Evolutionary conservation across 345 rosid genomes (phyloP), one percentile per base, ranked within the genome.

Genomic region (Citrus unshiu): DNA sequence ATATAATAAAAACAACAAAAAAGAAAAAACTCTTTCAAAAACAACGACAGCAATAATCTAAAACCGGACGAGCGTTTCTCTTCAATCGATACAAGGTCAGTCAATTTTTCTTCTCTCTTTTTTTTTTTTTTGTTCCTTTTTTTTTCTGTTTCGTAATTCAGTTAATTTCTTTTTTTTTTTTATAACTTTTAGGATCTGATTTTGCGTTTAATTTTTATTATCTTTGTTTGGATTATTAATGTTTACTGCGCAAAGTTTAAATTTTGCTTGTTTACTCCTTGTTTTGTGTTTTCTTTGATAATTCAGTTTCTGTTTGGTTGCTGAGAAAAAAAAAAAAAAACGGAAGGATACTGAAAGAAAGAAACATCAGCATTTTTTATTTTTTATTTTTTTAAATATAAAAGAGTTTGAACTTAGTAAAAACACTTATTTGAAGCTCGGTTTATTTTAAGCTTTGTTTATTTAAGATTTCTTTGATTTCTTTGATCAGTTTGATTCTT

Each of bases 241-340:
- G 10, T 68, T 27, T 39, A 37, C 39, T 30, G 59, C 46, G 10
- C 13, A 29, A 37, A 80, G 75, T 61, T 76, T 72, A 56, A 27
- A 68, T 56, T 76, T 66, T 60, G 40, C 49, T 69, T 29, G 64
- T 81, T 71, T 76, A 34, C 12, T 81, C 24, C 19, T 27, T 61
- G 29, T 32, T 73, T 6, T 21, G n/a, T 46, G 12, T 39, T 12
- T 21, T 70, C 39, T 75, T 62, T 64, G 34, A 6, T 40, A 54
- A 18, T 78, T 71, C 65, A 81, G 76, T 66, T 73, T 73, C 81
- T 81, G 88, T 84, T 86, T 87, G 90, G 86, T 76, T 81, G 80
- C 87, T 80, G 86, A 79, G 90, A 83, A 35, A 5, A 35, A 32
- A 87, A 79, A 85, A 85, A 79, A 85, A 79, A 85, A 85, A 79